Conservation (phyloP, 306 rosid species). For the Astragalus glycyphyllos region DNA sequence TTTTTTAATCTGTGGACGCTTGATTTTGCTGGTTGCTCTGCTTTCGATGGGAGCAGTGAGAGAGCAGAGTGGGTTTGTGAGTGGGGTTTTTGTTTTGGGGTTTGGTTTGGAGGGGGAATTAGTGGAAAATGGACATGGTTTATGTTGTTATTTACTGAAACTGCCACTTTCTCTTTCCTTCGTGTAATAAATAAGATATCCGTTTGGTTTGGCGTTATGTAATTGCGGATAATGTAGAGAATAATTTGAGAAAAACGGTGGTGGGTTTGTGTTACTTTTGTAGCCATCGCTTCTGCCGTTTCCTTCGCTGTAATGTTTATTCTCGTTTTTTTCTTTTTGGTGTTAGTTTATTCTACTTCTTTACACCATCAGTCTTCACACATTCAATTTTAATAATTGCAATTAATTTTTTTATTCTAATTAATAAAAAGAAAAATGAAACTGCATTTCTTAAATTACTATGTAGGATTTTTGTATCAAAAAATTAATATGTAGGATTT, state of each 20-base stretch:
- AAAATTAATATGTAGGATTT: no score
- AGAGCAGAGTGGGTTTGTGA: conserved; percentile 9
- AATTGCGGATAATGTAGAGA: conserved; percentile 21
- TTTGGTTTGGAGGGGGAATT: background rate
- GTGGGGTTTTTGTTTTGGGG: conserved; percentile 53
- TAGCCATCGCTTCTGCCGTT: background rate
- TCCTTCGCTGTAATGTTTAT: background rate
- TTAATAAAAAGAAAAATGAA: no score
- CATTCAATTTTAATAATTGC: background rate
- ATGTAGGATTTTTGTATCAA: no score
- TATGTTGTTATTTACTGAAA: conserved; percentile 39
- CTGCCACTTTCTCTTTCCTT: conserved; percentile 28
- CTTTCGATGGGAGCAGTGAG: conserved; percentile 42
- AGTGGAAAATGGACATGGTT: conserved; percentile 36
- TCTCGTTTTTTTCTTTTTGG: background rate
- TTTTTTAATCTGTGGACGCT: conserved; percentile 23
- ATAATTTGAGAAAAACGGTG: background rate
- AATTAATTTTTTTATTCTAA: no score
- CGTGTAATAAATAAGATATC: background rate
- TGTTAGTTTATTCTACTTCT: background rate
- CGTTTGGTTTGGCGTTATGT: conserved; percentile 5
- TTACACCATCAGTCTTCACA: background rate
- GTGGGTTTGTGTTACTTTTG: conserved; percentile 24
- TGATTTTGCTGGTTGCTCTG: conserved; percentile 42
- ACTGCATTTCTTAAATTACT: no score